Evolutionary conservation across 495 filamentous ascomycete species (phyloP).

Genomic region (Xylaria sp.): DNA sequence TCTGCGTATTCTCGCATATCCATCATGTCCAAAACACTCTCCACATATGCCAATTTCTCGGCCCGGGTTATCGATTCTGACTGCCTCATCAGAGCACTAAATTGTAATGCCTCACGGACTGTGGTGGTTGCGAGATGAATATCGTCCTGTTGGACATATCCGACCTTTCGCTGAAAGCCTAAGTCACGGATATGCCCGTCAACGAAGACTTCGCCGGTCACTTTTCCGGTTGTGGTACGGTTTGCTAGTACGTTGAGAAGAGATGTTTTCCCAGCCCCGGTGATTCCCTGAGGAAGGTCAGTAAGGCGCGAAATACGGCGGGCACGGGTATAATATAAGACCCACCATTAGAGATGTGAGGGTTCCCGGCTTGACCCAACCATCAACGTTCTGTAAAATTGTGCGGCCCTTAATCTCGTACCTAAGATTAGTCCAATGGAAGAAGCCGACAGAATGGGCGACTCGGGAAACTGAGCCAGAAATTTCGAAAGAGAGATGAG

Average conservation of each 20-base stretch:
- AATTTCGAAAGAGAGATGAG: too few species aligned
- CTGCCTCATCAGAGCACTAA: constrained; percentile 74
- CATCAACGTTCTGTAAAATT: too few species aligned
- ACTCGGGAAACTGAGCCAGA: too few species aligned
- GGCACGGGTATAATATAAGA: too few species aligned
- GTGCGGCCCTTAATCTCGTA: too few species aligned
- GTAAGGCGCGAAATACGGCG: too few species aligned
- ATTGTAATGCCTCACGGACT: constrained; percentile 72
- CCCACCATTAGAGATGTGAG: constrained; percentile 70
- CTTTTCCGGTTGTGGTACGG: constrained; percentile 71
- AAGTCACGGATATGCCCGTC: constrained; percentile 66
- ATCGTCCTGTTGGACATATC: constrained; percentile 84
- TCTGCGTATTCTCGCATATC: constrained; percentile 72
- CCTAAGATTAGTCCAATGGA: too few species aligned
- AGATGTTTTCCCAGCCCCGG: constrained; percentile 69
- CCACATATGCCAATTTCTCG: constrained; percentile 75
- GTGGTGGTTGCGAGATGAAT: constrained; percentile 78
- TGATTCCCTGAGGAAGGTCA: too few species aligned
- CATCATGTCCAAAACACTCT: constrained; percentile 65
- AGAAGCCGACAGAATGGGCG: too few species aligned
- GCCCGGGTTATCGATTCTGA: constrained; percentile 64
- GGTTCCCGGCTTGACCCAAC: constrained; percentile 73
- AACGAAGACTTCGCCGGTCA: constrained; percentile 70
- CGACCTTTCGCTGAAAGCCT: constrained; percentile 78
- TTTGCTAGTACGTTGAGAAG: constrained; percentile 70